These are phyloP conservation scores for Closterium sp. DNA, from an alignment of 139 green algal species.

Conservation along the genomic window DNA sequence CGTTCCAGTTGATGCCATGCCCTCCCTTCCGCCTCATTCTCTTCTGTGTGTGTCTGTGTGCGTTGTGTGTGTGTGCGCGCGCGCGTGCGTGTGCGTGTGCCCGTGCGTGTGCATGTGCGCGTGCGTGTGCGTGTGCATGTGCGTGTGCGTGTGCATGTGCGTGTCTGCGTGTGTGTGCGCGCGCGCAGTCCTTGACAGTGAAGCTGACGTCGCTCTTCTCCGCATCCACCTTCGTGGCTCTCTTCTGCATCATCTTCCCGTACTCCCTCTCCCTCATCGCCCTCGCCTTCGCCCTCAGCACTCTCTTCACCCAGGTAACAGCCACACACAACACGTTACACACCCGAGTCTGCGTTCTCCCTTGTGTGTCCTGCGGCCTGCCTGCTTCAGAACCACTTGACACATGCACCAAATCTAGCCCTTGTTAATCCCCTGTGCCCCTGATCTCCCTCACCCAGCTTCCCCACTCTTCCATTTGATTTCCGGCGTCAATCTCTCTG, in stretches of 20 bases:
- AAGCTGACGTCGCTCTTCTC: conserved; percentile 27
- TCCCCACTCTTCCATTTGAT: conserved; percentile 24
- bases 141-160: background rate
- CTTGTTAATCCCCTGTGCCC: no score
- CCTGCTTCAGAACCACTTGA: background rate
- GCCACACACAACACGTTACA: background rate
- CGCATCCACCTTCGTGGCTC: background rate
- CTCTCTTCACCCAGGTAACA: conserved; percentile 33
- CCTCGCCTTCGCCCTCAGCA: conserved; percentile 35
- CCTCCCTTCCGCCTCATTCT: background rate
- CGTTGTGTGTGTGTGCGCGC: background rate
- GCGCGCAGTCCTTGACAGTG: conserved; percentile 4
- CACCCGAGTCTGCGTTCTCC: background rate
- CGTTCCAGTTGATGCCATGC: background rate
- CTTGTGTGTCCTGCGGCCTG: background rate
- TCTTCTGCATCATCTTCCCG: conserved; percentile 40
- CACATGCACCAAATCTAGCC: no score
- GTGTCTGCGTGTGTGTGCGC: background rate
- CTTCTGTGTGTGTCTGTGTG: no score
- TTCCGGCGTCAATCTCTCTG: conserved; percentile 25
- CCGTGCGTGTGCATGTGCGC: background rate
- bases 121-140: background rate
- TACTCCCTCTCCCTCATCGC: conserved; percentile 48
- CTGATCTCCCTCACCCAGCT: background rate
- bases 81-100: background rate